These are phyloP conservation scores for Alternaria solani DNA, from an alignment of 2,329 filamentous ascomycete species.

Conservation along the genomic window DNA sequence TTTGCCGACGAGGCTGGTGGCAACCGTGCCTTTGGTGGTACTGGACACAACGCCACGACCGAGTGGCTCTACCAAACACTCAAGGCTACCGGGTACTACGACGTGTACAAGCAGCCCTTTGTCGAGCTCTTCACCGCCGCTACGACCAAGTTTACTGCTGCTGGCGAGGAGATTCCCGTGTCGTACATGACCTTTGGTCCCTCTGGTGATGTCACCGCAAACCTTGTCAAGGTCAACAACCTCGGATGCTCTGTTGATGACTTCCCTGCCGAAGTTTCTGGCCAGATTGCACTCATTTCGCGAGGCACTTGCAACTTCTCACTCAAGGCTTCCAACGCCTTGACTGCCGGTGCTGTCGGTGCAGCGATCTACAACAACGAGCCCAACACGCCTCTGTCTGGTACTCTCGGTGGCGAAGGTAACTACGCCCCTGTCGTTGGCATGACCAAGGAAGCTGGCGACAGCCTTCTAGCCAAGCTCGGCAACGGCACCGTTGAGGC, in stretches of 20 bases:
- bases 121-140: slow-evolving; percentile 47
- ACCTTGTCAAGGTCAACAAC: slow-evolving; percentile 68
- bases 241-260: slow-evolving; percentile 69
- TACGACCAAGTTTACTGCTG: slow-evolving; percentile 34
- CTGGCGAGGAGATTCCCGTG: slow-evolving; percentile 34
- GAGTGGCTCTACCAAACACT: slow-evolving; percentile 45
- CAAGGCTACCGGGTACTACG: slow-evolving; percentile 42
- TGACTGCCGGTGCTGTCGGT: slow-evolving; percentile 71
- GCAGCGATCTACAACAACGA: slow-evolving; percentile 77
- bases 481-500: slow-evolving; percentile 51
- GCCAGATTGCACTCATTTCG: slow-evolving; percentile 72
- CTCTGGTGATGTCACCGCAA: slow-evolving; percentile 66
- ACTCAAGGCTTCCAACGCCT: slow-evolving; percentile 72
- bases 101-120: slow-evolving; percentile 47
- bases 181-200: slow-evolving; percentile 65
- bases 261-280: slow-evolving; percentile 65
- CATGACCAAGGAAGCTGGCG: slow-evolving; percentile 67
- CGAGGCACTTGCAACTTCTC: slow-evolving; percentile 72
- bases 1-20: slow-evolving; percentile 44
- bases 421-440: slow-evolving; percentile 73
- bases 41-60: slow-evolving; percentile 46
- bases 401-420: slow-evolving; percentile 68
- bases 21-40: slow-evolving; percentile 48
- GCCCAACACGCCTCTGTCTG: slow-evolving; percentile 63
- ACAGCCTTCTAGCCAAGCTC: slow-evolving; percentile 63